phyloP scores from a whole-genome alignment of 1,284 basidiomycete genomes.

The Cryptococcus sp. region DNA sequence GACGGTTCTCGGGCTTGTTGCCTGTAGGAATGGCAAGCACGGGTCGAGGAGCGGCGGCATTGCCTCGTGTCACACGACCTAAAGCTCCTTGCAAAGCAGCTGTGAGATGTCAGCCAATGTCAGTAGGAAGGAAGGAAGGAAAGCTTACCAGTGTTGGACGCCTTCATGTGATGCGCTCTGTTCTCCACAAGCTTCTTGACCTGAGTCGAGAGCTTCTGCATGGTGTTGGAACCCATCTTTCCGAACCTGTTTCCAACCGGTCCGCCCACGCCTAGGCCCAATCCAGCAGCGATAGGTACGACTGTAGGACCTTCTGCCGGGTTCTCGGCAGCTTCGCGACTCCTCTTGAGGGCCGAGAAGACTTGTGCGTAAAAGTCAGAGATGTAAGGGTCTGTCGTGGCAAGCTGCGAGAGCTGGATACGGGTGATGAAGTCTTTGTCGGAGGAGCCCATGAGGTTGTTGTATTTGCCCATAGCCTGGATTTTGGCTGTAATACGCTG shows the following conservation, averaged over 20 bases:
- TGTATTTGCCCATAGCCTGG: constrained; percentile 77
- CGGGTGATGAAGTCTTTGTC: constrained; percentile 99
- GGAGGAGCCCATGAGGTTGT: constrained; percentile 86
- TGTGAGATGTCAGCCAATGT: constrained; percentile 12
- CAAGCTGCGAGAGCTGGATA: constrained; percentile 97
- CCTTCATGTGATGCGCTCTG: constrained; percentile 80
- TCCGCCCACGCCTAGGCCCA: constrained; percentile 75
- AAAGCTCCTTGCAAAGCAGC: constrained; percentile 84
- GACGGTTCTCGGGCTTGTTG: constrained; percentile 51
- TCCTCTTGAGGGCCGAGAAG: constrained; percentile 77
- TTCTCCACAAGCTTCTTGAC: constrained; percentile 95
- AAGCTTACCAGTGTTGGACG: constrained; percentile 69
- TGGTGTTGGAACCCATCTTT: constrained; percentile 69
- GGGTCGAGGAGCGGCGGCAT: constrained; percentile 82
- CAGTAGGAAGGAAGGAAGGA: no score
- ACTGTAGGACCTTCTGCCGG: constrained; percentile 65
- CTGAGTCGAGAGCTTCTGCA: constrained; percentile 96
- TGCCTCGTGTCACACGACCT: constrained; percentile 80
- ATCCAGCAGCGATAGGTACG: constrained; percentile 70
- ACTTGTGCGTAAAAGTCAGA: constrained; percentile 99
- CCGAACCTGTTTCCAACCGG: constrained; percentile 62
- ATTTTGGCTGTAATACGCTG: constrained; percentile 47
- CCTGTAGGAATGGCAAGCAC: constrained; percentile 76
- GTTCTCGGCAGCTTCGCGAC: constrained; percentile 66
- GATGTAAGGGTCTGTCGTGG: constrained; percentile 92